These are phyloP conservation scores for Jamesozyma spencerorum DNA, from an alignment of 805 yeast species.

Conservation along the genomic window DNA sequence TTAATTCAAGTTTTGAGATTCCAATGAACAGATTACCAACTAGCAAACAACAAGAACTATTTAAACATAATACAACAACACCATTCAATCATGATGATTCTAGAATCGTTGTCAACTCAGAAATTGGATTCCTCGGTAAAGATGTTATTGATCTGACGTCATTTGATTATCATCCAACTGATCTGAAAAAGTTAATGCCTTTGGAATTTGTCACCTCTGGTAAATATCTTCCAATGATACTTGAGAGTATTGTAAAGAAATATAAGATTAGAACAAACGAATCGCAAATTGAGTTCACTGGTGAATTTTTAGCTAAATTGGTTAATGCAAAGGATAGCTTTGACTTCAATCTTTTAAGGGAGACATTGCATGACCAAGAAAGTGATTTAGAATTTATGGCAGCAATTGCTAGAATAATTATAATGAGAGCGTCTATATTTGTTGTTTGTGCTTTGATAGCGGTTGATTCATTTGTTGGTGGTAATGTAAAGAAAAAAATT, in stretches of 20 bases:
- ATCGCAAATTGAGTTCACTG: not conserved
- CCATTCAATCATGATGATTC: not conserved
- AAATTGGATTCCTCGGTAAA: constrained; percentile 24
- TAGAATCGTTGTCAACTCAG: constrained; percentile 18
- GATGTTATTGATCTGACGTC: constrained; percentile 11
- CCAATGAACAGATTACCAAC: constrained; percentile 12
- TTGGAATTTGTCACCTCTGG: constrained; percentile 25
- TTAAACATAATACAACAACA: not conserved
- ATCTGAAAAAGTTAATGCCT: constrained; percentile 15
- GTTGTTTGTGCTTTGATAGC: constrained; percentile 16
- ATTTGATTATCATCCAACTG: constrained; percentile 12
- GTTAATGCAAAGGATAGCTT: constrained; percentile 4
- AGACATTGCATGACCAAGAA: not conserved
- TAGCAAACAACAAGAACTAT: constrained; percentile 6
- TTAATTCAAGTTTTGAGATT: constrained; percentile 41
- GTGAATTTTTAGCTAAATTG: constrained; percentile 1
- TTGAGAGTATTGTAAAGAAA: constrained; percentile 11
- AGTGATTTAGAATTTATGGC: constrained; percentile 5
- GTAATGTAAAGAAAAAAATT: not conserved
- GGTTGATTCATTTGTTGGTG: constrained; percentile 5
- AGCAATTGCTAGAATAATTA: constrained; percentile 10
- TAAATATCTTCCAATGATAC: constrained; percentile 20
- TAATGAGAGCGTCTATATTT: constrained; percentile 21
- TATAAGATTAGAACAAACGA: not conserved
- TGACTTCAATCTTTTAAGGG: constrained; percentile 6